These are phyloP conservation scores for Phaeosphaeriaceae sp. DNA, from an alignment of 2,329 filamentous ascomycete species.

Conservation along the genomic window DNA sequence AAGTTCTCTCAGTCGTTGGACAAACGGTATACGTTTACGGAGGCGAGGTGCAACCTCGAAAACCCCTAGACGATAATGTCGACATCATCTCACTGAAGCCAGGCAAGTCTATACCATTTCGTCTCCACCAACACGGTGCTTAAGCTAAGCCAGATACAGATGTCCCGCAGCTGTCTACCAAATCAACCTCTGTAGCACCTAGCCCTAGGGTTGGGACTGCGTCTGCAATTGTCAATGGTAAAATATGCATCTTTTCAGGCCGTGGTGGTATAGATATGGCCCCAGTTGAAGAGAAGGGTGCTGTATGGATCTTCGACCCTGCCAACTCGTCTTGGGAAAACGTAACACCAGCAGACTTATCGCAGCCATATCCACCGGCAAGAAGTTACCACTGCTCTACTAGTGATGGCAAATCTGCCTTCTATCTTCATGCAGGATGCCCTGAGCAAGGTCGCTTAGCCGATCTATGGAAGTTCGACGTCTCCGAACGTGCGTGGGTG, in stretches of 20 bases:
- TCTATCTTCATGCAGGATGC: slow-evolving; percentile 80
- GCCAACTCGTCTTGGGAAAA: slow-evolving; percentile 67
- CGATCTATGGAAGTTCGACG: slow-evolving; percentile 81
- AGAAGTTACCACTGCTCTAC: slow-evolving; percentile 75
- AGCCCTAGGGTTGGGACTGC: slow-evolving; percentile 75
- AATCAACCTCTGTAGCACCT: slow-evolving; percentile 57
- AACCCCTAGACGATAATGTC: slow-evolving; percentile 75
- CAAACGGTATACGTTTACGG: slow-evolving; percentile 75
- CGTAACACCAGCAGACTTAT: slow-evolving; percentile 61
- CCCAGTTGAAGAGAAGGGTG: slow-evolving; percentile 75
- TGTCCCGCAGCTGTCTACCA: slow-evolving; percentile 46
- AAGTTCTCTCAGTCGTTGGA: slow-evolving; percentile 68
- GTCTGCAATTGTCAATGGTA: slow-evolving; percentile 69
- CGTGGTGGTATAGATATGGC: slow-evolving; percentile 72
- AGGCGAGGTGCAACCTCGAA: slow-evolving; percentile 70
- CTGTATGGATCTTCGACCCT: slow-evolving; percentile 78
- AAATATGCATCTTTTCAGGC: slow-evolving; percentile 83
- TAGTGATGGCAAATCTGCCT: slow-evolving; percentile 69
- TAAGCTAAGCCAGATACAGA: slow-evolving; percentile 47
- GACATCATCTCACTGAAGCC: slow-evolving; percentile 64
- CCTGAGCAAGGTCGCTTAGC: slow-evolving; percentile 66
- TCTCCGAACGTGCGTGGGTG: slow-evolving; percentile 69
- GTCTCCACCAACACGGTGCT: slow-evolving; percentile 28
- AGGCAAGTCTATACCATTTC: slow-evolving; percentile 5
- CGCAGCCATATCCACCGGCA: slow-evolving; percentile 63